Base-by-base conservation (phyloP, 257 asterid species). In the Mentha longifolia region DNA sequence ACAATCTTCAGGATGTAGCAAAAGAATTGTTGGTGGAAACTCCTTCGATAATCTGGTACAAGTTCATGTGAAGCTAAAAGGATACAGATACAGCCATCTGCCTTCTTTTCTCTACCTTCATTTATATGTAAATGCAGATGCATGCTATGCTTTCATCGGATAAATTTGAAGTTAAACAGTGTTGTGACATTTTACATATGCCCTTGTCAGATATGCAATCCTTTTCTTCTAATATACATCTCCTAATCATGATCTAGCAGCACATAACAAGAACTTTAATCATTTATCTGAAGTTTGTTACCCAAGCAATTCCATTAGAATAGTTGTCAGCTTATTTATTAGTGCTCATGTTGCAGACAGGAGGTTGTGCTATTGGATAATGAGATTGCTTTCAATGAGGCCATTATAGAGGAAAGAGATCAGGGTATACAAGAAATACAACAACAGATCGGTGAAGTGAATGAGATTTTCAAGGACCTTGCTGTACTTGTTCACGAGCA, bases 341-440 rank as follows among this genome's bases (percentile, higher is more conserved):
- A 22, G 64, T 85, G 68, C 16, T 55, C 76, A 65, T 79, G 74
- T 68, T 79, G 80, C 91, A 91, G 97, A 69, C 97, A 94, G 77
- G 95, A 94, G 78, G 86, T 94, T 67, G 47, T 94, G 77, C 74
- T 89, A 19, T 78, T 91, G 87, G 97, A 94, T 81, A 91, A 89
- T 79, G 97, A 94, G 74, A 91, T 91, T 73, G 80, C 92, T 68
- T 94, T 91, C 82, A 91, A 94, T 46, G 96, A 94, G 78, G 97
- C 97, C 72, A 88, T 88, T 68, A 88, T 94, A 55, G 97, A 94
- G 74, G 99, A 94, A 85, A 84, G 97, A 63, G 97, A 91, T 15
- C 99, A 84, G 68, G 97, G 99, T 17, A 88, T 94, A 71, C 89
- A 94, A 74, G 99, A 94, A 80, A 89, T 94, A 71, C 95, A 91